phyloP scores from a whole-genome alignment of 371 early-diverging fungal genomes.

The Rhizopus microsporus region DNA sequence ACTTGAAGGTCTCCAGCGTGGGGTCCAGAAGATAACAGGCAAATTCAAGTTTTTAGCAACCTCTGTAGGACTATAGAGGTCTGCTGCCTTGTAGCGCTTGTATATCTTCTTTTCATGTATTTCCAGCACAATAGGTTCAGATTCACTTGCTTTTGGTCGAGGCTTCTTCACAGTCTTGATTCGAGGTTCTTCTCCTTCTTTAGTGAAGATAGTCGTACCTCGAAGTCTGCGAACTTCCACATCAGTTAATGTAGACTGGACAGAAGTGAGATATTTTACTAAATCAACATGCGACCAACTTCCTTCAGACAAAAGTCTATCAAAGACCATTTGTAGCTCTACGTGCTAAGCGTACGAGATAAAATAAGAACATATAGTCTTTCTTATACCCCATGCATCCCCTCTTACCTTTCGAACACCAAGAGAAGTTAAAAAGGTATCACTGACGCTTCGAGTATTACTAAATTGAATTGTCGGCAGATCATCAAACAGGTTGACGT shows the following conservation, averaged over 20 bases:
- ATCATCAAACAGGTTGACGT: constrained; percentile 84
- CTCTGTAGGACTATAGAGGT: constrained; percentile 75
- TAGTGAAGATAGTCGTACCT: constrained; percentile 74
- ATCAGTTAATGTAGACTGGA: constrained; percentile 62
- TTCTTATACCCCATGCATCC: not conserved
- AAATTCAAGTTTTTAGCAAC: constrained; percentile 60
- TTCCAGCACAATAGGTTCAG: constrained; percentile 24
- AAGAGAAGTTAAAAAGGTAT: constrained; percentile 64
- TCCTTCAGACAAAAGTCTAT: constrained; percentile 74
- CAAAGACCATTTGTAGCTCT: constrained; percentile 85
- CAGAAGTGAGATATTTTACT: constrained; percentile 77
- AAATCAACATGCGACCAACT: constrained; percentile 89
- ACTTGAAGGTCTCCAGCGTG: constrained; percentile 53
- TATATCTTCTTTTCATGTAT: constrained; percentile 25
- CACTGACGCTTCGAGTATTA: constrained; percentile 51
- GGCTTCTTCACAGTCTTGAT: constrained; percentile 21
- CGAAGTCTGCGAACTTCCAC: constrained; percentile 66
- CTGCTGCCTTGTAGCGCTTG: constrained; percentile 64
- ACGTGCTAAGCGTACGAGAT: constrained; percentile 61
- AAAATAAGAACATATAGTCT: not conserved
- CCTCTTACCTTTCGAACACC: constrained; percentile 75
- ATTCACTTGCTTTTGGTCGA: constrained; percentile 10
- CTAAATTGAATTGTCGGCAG: constrained; percentile 69
- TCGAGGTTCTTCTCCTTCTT: constrained; percentile 43
- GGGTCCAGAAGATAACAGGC: constrained; percentile 75